phyloP scores from a whole-genome alignment of 495 filamentous ascomycete species.

The Jackrogersella minutella region DNA sequence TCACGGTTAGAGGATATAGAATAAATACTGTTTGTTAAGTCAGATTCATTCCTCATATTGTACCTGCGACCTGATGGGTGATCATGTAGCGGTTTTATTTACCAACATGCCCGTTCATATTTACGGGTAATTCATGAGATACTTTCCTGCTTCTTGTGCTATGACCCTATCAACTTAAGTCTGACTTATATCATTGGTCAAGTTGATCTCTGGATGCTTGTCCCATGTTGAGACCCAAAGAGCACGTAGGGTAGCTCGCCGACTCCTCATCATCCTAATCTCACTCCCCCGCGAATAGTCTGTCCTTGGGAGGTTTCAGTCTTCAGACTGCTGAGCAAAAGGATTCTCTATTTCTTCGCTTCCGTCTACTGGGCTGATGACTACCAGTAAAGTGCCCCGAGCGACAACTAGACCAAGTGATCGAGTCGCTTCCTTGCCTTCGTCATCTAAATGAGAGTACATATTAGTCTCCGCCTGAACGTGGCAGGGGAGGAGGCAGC shows the following conservation, averaged over 20 bases:
- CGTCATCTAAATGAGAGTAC: constrained; percentile 71
- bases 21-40: not conserved
- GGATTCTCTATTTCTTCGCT: constrained; percentile 96
- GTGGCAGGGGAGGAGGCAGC: not conserved
- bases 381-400: constrained; percentile 87
- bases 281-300: not conserved
- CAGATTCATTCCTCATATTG: not conserved
- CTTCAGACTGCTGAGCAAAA: constrained; percentile 76
- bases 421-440: constrained; percentile 84
- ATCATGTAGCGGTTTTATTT: not conserved
- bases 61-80: not conserved
- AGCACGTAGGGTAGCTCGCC: not conserved
- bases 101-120: not conserved
- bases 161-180: not conserved
- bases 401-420: constrained; percentile 90
- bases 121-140: not conserved
- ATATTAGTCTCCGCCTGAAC: constrained; percentile 9
- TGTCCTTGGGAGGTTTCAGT: constrained; percentile 18
- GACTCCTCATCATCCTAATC: not conserved
- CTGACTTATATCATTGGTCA: not conserved
- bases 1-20: not conserved
- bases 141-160: not conserved
- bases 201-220: not conserved
- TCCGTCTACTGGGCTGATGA: constrained; percentile 92
- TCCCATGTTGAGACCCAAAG: too few species aligned